Evolutionary conservation across 306 rosid species (phyloP), one percentile per base, ranked within the genome.

Genomic region (Pterocarpus santalinus): DNA sequence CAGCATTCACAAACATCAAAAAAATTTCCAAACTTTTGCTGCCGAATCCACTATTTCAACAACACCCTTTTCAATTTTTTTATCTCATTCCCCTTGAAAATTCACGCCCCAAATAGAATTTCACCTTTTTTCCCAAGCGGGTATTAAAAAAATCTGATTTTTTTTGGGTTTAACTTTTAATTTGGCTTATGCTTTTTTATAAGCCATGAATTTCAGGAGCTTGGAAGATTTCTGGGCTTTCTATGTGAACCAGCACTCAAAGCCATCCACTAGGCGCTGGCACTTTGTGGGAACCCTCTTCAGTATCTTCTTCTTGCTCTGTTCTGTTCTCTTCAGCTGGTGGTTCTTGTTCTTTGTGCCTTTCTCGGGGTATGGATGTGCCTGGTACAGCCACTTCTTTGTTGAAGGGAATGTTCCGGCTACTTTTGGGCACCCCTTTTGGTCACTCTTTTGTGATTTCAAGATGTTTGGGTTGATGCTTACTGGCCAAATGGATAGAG

Each of bases 341-440:
- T 89, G 98, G 97, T 79, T 91, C 70, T 82, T 95, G 85, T 69
- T 91, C 74, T 84, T 88, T 77, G 98, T 87, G 75, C 98, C 98
- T 16, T 65, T 93, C 4, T 85, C 90, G 78, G 97, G 96, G 16
- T 93, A 95, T 87, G 99, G 98, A 41, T 89, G 86, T 63, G 99
- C 98, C 9, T 95, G 99, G 99, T 95, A 93, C 82, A 95, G 97
- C 83, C 98, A 95, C 82, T 93, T 95, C 90, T 95, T 91, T 55
- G 87, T 95, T 5, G 98, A 95, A 80, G 90, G 94, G 80, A 95
- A 95, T 80, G 69, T 90, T 78, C 99, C 99, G 1, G 93, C 90
- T 0, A 83, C 98, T 33, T 95, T 91, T 78, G 98, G 97, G 4
- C 98, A 95, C 78, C 99, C 99, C 6, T 76, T 95, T 77, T 95